Evolutionary conservation across 345 rosid species (phyloP), one percentile per base, ranked within the genome.

Genomic region (Lepidium aucheri): DNA sequence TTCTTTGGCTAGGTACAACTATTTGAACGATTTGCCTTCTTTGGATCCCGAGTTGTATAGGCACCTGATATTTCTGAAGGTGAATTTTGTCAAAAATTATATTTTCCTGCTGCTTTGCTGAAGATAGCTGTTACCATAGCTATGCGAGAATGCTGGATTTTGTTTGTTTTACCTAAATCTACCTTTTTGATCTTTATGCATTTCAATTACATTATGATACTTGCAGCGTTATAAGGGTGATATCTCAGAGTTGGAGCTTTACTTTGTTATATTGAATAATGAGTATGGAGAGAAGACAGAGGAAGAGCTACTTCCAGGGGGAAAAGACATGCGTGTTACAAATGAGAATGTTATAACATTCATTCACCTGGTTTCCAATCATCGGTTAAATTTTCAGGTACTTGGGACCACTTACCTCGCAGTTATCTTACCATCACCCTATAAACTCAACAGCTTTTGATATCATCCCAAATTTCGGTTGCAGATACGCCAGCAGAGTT

Each of bases 271-370:
- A 74, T 85, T 94, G 43, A 94, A 88, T 79, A 90, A 94, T 76
- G 99, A 94, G 69, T 94, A 94, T 65, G 99, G 99, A 39, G 97
- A 94, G 80, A 91, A 85, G 82, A 82, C 85, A 46, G 99, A 90
- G 75, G 96, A 94, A 68, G 97, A 90, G 82, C 82, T 94, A 73
- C 86, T 82, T 82, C 87, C 80, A 69, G 97, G 92, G 60, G 99
- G 99, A 47, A 85, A 80, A 79, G 79, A 87, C 78, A 63, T 73
- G 59, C 86, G 84, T 36, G 99, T 94, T 30, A 83, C 89, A 63
- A 94, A 86, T 82, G 97, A 88, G 73, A 90, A 86, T 76, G 96
- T 86, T 54, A 90, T 90, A 73, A 81, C 89, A 9, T 94, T 90
- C 70, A 89, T 87, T 60, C 99, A 89, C 79, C 93, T 94, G 65